phyloP scores from a whole-genome alignment of 2,329 filamentous ascomycete species.

The Macrophomina tecta region DNA sequence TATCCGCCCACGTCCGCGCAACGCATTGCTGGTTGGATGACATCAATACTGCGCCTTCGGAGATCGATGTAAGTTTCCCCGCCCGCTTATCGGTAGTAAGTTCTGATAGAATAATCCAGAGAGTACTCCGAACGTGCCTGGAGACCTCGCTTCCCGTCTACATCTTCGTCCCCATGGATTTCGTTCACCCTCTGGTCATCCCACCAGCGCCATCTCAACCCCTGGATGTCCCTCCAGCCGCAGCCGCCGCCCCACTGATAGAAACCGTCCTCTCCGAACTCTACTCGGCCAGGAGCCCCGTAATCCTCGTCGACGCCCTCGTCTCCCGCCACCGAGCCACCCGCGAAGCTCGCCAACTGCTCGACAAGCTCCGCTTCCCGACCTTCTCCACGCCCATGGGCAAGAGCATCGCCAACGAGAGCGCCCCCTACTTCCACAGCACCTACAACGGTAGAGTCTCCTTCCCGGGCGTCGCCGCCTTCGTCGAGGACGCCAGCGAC shows the following conservation, averaged over 20 bases:
- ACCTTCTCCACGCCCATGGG: constrained; percentile 56
- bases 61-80: not conserved
- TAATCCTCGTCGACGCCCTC: not conserved
- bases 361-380: constrained; percentile 53
- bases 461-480: not conserved
- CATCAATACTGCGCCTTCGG: not conserved
- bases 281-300: not conserved
- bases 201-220: not conserved
- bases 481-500: constrained; percentile 37
- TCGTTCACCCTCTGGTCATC: not conserved
- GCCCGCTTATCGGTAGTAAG: not conserved
- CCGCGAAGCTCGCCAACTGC: not conserved
- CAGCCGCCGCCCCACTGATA: not conserved
- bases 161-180: constrained; percentile 4
- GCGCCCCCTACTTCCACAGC: constrained; percentile 55
- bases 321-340: not conserved
- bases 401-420: constrained; percentile 59
- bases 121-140: not conserved
- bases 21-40: not conserved
- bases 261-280: not conserved
- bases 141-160: not conserved
- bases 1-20: not conserved
- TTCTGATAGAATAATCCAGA: not conserved
- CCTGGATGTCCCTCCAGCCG: not conserved
- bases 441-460: constrained; percentile 53